A percentile compares a stretch with the other conserved stretches of the same genome.
Evolutionary conservation across 768 basidiomycete species (phyloP).

Genomic region (Mycena belliarum): DNA sequence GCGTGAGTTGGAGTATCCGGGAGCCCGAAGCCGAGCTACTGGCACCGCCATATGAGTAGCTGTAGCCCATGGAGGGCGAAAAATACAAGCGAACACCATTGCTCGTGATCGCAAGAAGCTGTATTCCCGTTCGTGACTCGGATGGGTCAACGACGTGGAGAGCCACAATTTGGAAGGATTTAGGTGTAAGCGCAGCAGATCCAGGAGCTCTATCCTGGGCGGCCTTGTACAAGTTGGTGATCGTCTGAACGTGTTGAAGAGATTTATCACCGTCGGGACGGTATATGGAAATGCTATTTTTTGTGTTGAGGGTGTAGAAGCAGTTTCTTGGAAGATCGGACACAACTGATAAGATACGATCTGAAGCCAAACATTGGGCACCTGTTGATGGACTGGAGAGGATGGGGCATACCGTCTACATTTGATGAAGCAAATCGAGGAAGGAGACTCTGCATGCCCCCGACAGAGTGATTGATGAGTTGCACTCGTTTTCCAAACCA

Average conservation of each 20-base stretch:
- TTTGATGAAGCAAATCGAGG: conserved; percentile 69
- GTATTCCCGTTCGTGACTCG: conserved; percentile 70
- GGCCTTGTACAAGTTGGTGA: conserved; percentile 72
- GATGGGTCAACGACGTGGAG: conserved; percentile 67
- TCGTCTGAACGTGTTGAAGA: conserved; percentile 70
- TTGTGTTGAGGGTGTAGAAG: conserved; percentile 76
- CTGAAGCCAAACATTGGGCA: conserved; percentile 38
- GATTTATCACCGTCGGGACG: conserved; percentile 62
- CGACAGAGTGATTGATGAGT: conserved; percentile 84
- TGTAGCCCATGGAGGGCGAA: conserved; percentile 51
- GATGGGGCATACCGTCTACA: conserved; percentile 58
- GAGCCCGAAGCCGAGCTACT: conserved; percentile 32
- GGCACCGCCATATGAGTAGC: conserved; percentile 48
- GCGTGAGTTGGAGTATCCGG: conserved; percentile 63
- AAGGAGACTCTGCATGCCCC: conserved; percentile 75
- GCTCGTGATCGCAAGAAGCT: conserved; percentile 78
- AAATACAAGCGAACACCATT: conserved; percentile 89
- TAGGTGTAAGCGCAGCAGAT: conserved; percentile 67
- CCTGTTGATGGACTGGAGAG: conserved; percentile 1
- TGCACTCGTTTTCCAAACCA: conserved; percentile 91
- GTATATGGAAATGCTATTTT: conserved; percentile 67
- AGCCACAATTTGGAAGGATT: conserved; percentile 68
- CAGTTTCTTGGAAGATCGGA: conserved; percentile 69
- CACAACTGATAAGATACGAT: conserved; percentile 68
- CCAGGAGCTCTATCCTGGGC: conserved; percentile 84